Base-by-base conservation (phyloP, 495 filamentous ascomycete genomes). In the Xylaria scruposa region DNA sequence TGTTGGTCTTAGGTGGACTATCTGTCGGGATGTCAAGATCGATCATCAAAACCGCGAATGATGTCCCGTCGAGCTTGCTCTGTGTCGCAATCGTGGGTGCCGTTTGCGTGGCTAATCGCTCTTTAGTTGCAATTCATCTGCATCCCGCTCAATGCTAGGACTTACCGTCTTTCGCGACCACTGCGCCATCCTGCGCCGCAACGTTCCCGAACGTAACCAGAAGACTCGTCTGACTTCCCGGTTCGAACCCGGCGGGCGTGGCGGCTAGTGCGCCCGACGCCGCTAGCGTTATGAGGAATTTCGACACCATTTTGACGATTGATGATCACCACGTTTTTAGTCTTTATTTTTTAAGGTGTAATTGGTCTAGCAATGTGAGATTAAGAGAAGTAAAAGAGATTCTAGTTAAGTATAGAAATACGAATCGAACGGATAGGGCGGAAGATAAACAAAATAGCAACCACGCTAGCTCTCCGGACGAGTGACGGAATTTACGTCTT, bases 1-100 rank as follows among this genome's bases (percentile, higher is more conserved):
- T 84, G 62, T 70, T 75, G 10, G 83, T 84, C 29, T 70, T 21
- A 0, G 78, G 79, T 0, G 83, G 78, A 38, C 21, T 80, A 72
- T 80, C 54, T 17, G 82, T 81, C 3, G 83, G 83, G 54, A 85
- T 83, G 73, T 85, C 83, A 15, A 84, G 76, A 69, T 84, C 81
- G 65, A 84, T 77, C 83, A 84, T 84, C 66, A 84, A 31, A 1
- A 80, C 72, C 29, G 77, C 77, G 59, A 77, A 80, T 24, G 79
- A 78, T 13, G 75, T 73, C 36, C 78, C 76, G 15, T 72, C 71
- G 24, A 83, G 66, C 26, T 75, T 75, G 72, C 78, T 81, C 24
- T 77, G 74, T 17, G 80, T 79, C 38, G 81, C 83, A 58, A 78
- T 71, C 38, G 67, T 75, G 58, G 78, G 77, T 10, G 72, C 74